Conservation (phyloP, 352 stramenopile genomes). For the Pythium guiyangense region DNA sequence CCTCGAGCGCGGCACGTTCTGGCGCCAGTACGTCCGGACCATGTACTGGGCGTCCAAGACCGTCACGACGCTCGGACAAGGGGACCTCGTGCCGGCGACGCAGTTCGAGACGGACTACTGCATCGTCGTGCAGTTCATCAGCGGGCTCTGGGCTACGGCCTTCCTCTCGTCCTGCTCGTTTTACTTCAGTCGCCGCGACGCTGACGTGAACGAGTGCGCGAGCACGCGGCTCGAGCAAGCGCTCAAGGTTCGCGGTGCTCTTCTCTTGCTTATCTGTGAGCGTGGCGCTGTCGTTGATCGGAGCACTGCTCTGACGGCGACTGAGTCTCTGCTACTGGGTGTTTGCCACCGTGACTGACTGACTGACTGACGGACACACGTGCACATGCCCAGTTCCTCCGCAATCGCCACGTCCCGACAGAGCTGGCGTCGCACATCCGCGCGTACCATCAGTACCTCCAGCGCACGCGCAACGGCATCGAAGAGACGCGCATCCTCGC, state of each 20-base stretch:
- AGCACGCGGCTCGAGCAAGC: slow-evolving; percentile 19
- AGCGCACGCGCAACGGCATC: slow-evolving; percentile 19
- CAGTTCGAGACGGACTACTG: slow-evolving; percentile 19
- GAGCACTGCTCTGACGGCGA: too few relatives aligned
- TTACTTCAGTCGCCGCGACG: slow-evolving; percentile 20
- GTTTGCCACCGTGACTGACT: background rate
- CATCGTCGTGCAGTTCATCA: slow-evolving; percentile 19
- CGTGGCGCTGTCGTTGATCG: too few relatives aligned
- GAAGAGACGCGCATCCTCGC: slow-evolving; percentile 16
- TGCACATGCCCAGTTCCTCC: slow-evolving; percentile 10
- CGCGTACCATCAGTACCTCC: slow-evolving; percentile 19
- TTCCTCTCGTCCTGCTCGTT: slow-evolving; percentile 22
- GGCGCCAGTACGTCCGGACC: slow-evolving; percentile 18
- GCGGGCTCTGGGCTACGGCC: slow-evolving; percentile 19
- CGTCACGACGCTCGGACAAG: slow-evolving; percentile 21
- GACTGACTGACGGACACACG: background rate
- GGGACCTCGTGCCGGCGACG: slow-evolving; percentile 17
- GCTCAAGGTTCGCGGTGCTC: slow-evolving; percentile 10
- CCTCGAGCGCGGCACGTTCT: slow-evolving; percentile 13
- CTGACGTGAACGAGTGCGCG: slow-evolving; percentile 12
- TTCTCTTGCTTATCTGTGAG: background rate
- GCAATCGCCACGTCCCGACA: slow-evolving; percentile 8
- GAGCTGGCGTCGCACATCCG: slow-evolving; percentile 14
- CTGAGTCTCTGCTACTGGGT: too few relatives aligned
- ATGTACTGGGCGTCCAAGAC: slow-evolving; percentile 29